phyloP scores from a whole-genome alignment of 2,329 filamentous ascomycete species.

The Penicillium corylophilum region DNA sequence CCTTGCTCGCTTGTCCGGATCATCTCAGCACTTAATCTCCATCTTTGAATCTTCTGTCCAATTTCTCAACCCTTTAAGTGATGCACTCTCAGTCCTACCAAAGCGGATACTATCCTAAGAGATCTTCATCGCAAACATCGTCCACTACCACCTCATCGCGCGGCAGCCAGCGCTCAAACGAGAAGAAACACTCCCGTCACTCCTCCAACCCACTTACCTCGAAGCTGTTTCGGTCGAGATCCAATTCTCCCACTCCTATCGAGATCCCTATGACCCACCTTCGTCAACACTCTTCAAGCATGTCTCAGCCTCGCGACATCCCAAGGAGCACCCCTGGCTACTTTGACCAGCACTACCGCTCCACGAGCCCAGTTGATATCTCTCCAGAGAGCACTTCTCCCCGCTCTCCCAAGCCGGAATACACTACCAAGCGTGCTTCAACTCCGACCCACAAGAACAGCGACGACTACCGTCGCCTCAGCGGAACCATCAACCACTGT shows the following conservation, averaged over 20 bases:
- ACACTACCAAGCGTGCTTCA: conserved; percentile 16
- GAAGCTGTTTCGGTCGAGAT: conserved; percentile 17
- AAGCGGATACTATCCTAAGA: conserved; percentile 9
- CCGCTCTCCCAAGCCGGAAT: conserved; percentile 17
- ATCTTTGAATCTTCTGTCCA: conserved; percentile 1
- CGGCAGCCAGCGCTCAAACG: conserved; percentile 14
- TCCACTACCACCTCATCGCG: conserved; percentile 18
- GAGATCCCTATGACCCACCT: conserved; percentile 13
- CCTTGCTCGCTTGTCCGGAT: background rate
- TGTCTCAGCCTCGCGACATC: conserved; percentile 14
- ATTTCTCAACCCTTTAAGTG: conserved; percentile 5
- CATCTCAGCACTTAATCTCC: background rate
- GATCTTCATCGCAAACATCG: conserved; percentile 23
- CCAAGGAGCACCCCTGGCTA: conserved; percentile 17
- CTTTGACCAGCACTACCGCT: conserved; percentile 14
- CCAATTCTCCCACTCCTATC: conserved; percentile 24
- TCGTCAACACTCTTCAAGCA: conserved; percentile 7
- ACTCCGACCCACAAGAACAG: conserved; percentile 28
- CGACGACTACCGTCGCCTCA: conserved; percentile 40
- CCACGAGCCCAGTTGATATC: conserved; percentile 23
- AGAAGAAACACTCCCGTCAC: conserved; percentile 12
- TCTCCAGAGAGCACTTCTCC: conserved; percentile 16
- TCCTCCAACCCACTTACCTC: conserved; percentile 15
- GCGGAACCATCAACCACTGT: conserved; percentile 44
- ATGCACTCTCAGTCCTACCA: conserved; percentile 18